Percentiles rank a stretch among this genome's conserved stretches.
Evolutionary conservation across 768 basidiomycete genomes (phyloP).

Genomic region (Suillus subaureus): DNA sequence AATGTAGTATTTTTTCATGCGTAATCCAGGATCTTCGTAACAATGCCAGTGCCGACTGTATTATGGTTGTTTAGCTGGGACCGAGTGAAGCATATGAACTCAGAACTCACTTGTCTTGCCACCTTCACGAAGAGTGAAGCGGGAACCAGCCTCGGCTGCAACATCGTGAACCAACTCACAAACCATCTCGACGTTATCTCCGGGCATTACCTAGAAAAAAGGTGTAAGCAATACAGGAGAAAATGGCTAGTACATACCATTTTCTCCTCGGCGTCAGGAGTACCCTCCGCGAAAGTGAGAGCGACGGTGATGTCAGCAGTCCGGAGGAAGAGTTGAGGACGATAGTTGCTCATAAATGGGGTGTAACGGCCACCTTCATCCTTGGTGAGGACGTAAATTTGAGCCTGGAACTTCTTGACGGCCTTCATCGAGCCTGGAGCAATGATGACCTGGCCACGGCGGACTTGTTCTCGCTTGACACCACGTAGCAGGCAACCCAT

Average conservation of each 20-base stretch:
- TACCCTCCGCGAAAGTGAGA: conserved; percentile 86
- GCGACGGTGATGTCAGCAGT: conserved; percentile 91
- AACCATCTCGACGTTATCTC: conserved; percentile 95
- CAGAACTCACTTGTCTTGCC: conserved; percentile 79
- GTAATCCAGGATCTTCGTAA: conserved; percentile 76
- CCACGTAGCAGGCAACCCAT: conserved; percentile 98
- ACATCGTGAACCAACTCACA: conserved; percentile 83
- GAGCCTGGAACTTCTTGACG: conserved; percentile 93
- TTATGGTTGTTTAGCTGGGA: conserved; percentile 17
- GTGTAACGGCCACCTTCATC: conserved; percentile 74
- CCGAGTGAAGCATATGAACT: not conserved
- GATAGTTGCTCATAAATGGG: conserved; percentile 92
- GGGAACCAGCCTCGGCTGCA: conserved; percentile 85
- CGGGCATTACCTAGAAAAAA: conserved; percentile 81
- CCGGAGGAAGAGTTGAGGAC: conserved; percentile 93
- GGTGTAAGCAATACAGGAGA: conserved; percentile 6
- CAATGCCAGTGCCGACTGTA: conserved; percentile 90
- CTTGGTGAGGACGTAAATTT: conserved; percentile 66
- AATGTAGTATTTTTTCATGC: conserved; percentile 23
- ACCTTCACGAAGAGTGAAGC: conserved; percentile 92
- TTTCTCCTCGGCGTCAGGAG: conserved; percentile 78
- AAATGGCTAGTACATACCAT: conserved; percentile 56
- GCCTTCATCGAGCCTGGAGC: conserved; percentile 90
- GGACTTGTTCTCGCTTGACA: conserved; percentile 94
- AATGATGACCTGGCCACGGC: conserved; percentile 90